Evolutionary conservation across 192 early-diverging fungal genomes (phyloP), one percentile per base, ranked within the genome.

Genomic region (Podila horticola): DNA sequence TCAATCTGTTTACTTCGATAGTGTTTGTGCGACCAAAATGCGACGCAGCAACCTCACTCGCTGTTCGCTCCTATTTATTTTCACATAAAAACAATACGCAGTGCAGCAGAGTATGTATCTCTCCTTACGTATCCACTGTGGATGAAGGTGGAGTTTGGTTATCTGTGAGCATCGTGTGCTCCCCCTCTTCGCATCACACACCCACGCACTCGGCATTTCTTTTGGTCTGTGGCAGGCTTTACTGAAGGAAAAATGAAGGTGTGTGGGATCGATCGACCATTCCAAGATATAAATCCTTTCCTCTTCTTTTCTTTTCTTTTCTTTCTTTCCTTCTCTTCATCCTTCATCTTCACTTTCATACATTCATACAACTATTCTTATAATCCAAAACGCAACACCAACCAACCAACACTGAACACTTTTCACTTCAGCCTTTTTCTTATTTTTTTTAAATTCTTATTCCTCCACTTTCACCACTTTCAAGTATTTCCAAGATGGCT

Each of bases 401-500:
- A 22, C 24, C 52, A 22, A 22, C 24, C 24, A 22, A 55, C 24
- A 1, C 52, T 55, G 1, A 55, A 8, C 10, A 55, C 52, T 28
- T 33, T 60, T 26, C 26, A 4, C 15, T 60, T 60, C 59, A 26
- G 4, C 30, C 59, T 33, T 60, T 60, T 26, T 60, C 30, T 60
- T 33, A 33, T 60, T 55, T 13, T 55, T 20, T 20, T 51, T n/a
- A 51, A n/a, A n/a, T 29, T 50, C 19, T 49, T 50, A 45, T 48
- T 49, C 29, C 22, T 30, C 29, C 45, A 65, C 64, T 4, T 31
- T 26, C 20, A 49, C 48, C 17, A 29, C 17, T 31, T 31, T 9
- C 64, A 24, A 51, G 34, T 50, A 65, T 65, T 13, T 20, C 24
- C 73, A 68, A 48, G 49, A 74, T 74, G 73, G 66, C 73, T 34